Conservation (phyloP, 2,329 filamentous ascomycete species). For the Zymoseptoria brevis region DNA sequence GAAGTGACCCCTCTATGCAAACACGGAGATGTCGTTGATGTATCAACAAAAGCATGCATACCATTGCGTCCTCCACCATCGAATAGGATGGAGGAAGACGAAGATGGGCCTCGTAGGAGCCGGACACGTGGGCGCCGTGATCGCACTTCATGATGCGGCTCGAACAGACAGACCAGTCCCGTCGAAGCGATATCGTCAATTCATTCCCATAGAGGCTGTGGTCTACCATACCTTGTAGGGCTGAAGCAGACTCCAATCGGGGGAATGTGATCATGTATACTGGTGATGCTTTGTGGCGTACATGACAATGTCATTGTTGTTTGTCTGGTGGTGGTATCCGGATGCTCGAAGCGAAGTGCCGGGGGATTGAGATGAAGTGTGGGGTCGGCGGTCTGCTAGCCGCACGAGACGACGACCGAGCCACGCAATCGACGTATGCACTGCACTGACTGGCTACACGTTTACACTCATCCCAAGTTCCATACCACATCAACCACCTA, state of each 20-base stretch:
- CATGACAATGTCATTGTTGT: not conserved
- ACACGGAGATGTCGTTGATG: not conserved
- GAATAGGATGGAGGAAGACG: not conserved
- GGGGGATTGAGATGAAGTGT: too few relatives aligned
- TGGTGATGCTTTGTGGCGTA: not conserved
- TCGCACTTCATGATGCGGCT: not conserved
- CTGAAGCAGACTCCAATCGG: not conserved
- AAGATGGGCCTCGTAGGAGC: not conserved
- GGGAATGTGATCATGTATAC: not conserved
- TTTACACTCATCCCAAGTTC: too few relatives aligned
- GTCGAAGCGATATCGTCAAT: not conserved
- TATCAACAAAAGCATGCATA: not conserved
- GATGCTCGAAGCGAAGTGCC: not conserved
- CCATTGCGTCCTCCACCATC: not conserved
- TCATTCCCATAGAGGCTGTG: not conserved
- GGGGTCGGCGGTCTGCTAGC: not conserved
- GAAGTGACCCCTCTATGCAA: not conserved
- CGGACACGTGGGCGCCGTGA: not conserved
- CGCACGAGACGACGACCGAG: not conserved
- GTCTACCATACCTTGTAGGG: not conserved
- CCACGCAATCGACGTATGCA: not conserved
- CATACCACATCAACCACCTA: too few relatives aligned
- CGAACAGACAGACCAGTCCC: not conserved
- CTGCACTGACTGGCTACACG: too few relatives aligned
- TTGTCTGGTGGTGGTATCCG: not conserved